Evolutionary conservation across 129 eudicot genomes (phyloP).

Genomic region (Oenanthe sinensis): DNA sequence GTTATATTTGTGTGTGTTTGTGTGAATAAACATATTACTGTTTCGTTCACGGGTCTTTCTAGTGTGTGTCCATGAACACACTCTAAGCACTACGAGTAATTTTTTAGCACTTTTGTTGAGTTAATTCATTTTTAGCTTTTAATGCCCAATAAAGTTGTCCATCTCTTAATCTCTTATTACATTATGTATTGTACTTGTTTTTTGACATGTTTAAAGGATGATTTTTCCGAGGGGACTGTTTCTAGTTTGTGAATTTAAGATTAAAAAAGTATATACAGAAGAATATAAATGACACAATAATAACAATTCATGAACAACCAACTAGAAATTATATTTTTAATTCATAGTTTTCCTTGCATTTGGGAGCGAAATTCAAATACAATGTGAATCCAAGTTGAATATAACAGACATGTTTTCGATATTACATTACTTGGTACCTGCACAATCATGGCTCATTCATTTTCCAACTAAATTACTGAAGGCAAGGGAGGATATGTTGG

Average conservation of each 20-base stretch:
- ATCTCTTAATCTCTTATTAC: background rate
- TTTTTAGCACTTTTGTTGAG: too few species aligned
- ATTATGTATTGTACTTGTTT: background rate
- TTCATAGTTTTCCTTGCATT: background rate
- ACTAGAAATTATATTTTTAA: background rate
- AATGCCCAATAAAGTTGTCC: background rate
- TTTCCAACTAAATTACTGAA: background rate
- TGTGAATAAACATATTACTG: background rate
- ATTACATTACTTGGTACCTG: background rate
- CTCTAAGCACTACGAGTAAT: too few species aligned
- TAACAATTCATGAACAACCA: background rate
- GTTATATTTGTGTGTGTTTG: background rate
- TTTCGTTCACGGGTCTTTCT: too few species aligned
- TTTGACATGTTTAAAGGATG: background rate
- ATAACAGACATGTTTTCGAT: background rate
- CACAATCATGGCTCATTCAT: background rate
- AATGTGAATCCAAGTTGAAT: background rate
- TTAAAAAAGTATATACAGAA: too few species aligned
- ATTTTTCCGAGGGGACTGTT: too few species aligned
- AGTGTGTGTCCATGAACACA: too few species aligned
- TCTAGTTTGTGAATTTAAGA: too few species aligned
- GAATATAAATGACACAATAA: background rate
- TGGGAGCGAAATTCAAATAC: background rate
- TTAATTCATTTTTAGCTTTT: too few species aligned
- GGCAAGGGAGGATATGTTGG: background rate